Base-by-base conservation (phyloP, 2,329 filamentous ascomycete species). In the Xylariaceae sp. region DNA sequence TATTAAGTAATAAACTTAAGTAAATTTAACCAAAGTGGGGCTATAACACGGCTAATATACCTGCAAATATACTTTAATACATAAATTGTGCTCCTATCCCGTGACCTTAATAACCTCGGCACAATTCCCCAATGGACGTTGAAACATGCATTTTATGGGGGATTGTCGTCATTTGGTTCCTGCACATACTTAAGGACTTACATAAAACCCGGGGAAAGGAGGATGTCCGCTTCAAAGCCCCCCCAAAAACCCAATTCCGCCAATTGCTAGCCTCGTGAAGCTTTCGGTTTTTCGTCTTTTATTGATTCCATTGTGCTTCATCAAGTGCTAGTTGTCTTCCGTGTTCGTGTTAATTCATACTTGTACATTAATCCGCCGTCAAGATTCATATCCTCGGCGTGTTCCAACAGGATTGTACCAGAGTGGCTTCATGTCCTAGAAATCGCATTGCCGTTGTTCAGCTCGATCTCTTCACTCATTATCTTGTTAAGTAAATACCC, bases 161-260 rank as follows among this genome's bases (percentile, higher is more conserved):
- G 52, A 50, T 18, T 59, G 55, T 60, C 60, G 60, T 62, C 57
- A 62, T 52, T 48, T 60, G 44, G 42, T 48, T 61, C 37, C 50
- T 50, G 59, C 50, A 49, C 59, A 61, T n/a, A n/a, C n/a, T n/a
- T n/a, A n/a, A n/a, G n/a, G n/a, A n/a, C n/a, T n/a, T n/a, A 59
- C 44, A 53, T 55, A 9, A 26, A 26, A 26, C 23, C 23, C 9
- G 23, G 23, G 23, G 23, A 9, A 26, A 26, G 4, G 56, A 56
- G 59, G 59, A 29, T 37, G 32, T 14, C 32, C 32, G 32, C 32
- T 37, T 37, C 32, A 37, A 37, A 37, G 14, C 32, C 7, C 9
- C 32, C 9, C n/a, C n/a, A n/a, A n/a, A n/a, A n/a, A n/a, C n/a
- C n/a, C n/a, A n/a, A n/a, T n/a, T n/a, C n/a, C n/a, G n/a, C n/a